Evolutionary conservation across 75 land plant genomes (phyloP), one percentile per base, ranked within the genome.

Genomic region (Sequoia sempervirens): DNA sequence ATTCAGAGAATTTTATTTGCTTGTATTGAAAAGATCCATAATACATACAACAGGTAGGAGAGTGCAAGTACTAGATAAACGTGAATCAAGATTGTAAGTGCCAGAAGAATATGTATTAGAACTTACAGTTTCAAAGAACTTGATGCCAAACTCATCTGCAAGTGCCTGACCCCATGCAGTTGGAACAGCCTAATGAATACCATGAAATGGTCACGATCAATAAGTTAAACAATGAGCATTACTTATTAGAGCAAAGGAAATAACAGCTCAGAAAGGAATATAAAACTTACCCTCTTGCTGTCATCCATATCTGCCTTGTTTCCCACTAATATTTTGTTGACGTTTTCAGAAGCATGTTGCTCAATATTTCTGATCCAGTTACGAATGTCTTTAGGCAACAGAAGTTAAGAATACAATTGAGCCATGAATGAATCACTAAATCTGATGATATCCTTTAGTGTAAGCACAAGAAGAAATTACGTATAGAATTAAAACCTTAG

Each of bases 261-360:
- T n/a, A 45, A n/a, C 50, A 45, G 26, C 80, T 26, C 47, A 46
- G 45, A 68, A 41, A 54, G 56, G 1, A 40, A 43, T 47, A 84
- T 15, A 43, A 37, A 72, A 52, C 69, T n/a, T 83, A 93, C 96
- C 91, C 96, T 88, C 84, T 93, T 94, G 89, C 96, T 93, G 84
- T 93, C 96, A 82, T 94, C 95, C 95, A 94, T 93, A 73, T 94
- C 96, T 81, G 96, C 96, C 84, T 94, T 94, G 90, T 94, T 94
- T n/a, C 96, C 96, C 15, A 94, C 96, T 86, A 94, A 61, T 75
- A 94, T 90, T 88, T 93, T 94, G 87, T 94, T 94, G 56, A 94
- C 96, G 78, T 93, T 94, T 82, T 93, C 93, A 23, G 95, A 92
- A 46, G 95, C 95, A 89, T 94, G 96, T 78, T 94, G 93, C 89